phyloP scores from a whole-genome alignment of 768 basidiomycete genomes.

The Candolleomyces efflorescens region DNA sequence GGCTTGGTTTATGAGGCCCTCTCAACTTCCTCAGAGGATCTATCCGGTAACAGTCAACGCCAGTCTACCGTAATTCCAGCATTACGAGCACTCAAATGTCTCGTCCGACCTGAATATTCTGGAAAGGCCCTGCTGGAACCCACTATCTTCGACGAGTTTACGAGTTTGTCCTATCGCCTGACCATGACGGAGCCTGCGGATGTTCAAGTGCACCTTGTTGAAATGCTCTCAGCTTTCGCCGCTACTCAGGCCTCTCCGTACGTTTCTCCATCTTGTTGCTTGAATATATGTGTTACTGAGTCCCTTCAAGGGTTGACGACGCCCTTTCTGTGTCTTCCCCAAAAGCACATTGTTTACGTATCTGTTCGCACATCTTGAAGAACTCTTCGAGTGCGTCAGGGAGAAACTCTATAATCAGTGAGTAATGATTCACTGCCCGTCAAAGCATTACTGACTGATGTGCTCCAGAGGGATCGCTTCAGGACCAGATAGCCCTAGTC shows the following conservation, averaged over 20 bases:
- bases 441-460: slow-evolving; percentile 1
- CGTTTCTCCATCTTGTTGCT: slow-evolving; percentile 7
- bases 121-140: slow-evolving; percentile 80
- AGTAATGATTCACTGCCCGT: slow-evolving; percentile 10
- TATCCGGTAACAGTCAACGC: slow-evolving; percentile 39
- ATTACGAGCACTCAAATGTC: slow-evolving; percentile 70
- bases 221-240: slow-evolving; percentile 61
- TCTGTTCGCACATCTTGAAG: slow-evolving; percentile 78
- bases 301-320: slow-evolving; percentile 23
- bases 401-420: slow-evolving; percentile 51
- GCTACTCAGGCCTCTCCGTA: slow-evolving; percentile 26
- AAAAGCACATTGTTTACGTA: slow-evolving; percentile 68
- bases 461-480: slow-evolving; percentile 42
- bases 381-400: slow-evolving; percentile 55
- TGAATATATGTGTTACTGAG: neutral
- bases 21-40: slow-evolving; percentile 58
- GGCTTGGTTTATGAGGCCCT: slow-evolving; percentile 93
- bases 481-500: slow-evolving; percentile 63
- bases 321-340: slow-evolving; percentile 40
- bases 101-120: slow-evolving; percentile 78
- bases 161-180: slow-evolving; percentile 83
- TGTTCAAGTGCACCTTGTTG: slow-evolving; percentile 69
- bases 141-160: slow-evolving; percentile 85
- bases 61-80: slow-evolving; percentile 53
- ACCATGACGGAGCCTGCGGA: slow-evolving; percentile 79